Evolutionary conservation across 2,329 filamentous ascomycete genomes (phyloP), one percentile per base, ranked within the genome.

Genomic region (Colletotrichum tofieldiae): DNA sequence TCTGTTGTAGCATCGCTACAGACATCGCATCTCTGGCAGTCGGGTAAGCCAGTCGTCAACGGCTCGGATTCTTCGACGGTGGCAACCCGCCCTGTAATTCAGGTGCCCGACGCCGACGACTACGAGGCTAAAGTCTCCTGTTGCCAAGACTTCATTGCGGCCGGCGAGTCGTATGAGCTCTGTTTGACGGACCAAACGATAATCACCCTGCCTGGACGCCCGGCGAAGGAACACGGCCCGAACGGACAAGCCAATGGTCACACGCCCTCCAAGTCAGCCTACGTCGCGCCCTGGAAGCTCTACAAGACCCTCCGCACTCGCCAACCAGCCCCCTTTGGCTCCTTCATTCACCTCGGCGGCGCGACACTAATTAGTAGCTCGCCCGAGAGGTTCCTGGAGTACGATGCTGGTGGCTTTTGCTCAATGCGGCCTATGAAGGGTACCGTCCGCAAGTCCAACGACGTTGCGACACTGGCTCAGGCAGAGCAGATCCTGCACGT

Each of bases 351-450:
- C 14, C 87, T 98, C 20, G 89, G 90, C 3, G 81, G 84, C 41
- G 89, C 90, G 4, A 95, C 94, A 1, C 87, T 98, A 39, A 86
- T 97, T 55, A 93, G 93, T 81, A 93, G 92, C 77, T 97, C 94
- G 5, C 96, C 96, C 0, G 96, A 98, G 82, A 93, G 95, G 3
- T 98, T 98, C 79, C 88, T 98, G 20, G 90, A 89, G 58, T 84
- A 86, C 76, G 79, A 82, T 65, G 73, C 78, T 1, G 82, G 81
- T 1, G 92, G 92, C 0, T 81, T 85, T 52, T 94, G 92, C 79
- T 91, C 93, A 73, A 96, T 98, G 87, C 91, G 95, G 9, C 96
- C 96, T 0, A 98, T 98, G 90, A 98, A 98, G 84, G 96, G 96
- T 59, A 98, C 96, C 0, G 94, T 98, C n/a, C 92, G 92, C 76